A percentile compares a stretch with the other conserved stretches of the same genome.
These are phyloP conservation scores for Synchytrium microbalum DNA, from an alignment of 371 early-diverging fungal species.

Conservation along the genomic window DNA sequence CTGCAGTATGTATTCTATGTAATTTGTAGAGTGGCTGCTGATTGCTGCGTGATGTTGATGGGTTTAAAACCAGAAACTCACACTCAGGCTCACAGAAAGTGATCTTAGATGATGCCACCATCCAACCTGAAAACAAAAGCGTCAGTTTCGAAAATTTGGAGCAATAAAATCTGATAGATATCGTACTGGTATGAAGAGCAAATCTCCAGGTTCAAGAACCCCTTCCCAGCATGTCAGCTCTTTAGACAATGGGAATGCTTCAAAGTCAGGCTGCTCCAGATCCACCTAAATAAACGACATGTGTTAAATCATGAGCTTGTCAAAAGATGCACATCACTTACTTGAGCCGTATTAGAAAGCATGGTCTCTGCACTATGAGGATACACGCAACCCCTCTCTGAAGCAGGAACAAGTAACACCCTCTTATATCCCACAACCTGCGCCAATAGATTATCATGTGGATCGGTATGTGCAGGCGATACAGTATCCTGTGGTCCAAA, in stretches of 20 bases:
- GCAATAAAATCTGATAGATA: conserved; percentile 2
- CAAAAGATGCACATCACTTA: conserved; percentile 19
- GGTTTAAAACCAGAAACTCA: conserved; percentile 94
- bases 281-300: conserved; percentile 40
- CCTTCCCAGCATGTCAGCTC: conserved; percentile 59
- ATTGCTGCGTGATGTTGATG: no score
- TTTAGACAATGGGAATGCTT: conserved; percentile 43
- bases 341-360: conserved; percentile 73
- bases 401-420: conserved; percentile 60
- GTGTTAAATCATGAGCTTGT: background rate
- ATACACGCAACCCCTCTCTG: conserved; percentile 45
- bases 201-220: conserved; percentile 66
- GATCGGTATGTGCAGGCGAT: conserved; percentile 84
- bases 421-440: conserved; percentile 85
- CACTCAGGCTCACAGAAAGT: conserved; percentile 65
- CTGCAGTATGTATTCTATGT: no score
- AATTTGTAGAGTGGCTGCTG: no score
- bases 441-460: conserved; percentile 73
- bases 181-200: conserved; percentile 79
- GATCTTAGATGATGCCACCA: conserved; percentile 93
- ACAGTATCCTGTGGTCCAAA: conserved; percentile 80
- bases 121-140: conserved; percentile 37
- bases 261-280: conserved; percentile 52
- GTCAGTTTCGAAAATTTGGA: conserved; percentile 3
- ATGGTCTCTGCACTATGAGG: conserved; percentile 39